These are phyloP conservation scores for Hordeum vulgare DNA, from an alignment of 176 grass and related monocot genomes.

Conservation along the genomic window DNA sequence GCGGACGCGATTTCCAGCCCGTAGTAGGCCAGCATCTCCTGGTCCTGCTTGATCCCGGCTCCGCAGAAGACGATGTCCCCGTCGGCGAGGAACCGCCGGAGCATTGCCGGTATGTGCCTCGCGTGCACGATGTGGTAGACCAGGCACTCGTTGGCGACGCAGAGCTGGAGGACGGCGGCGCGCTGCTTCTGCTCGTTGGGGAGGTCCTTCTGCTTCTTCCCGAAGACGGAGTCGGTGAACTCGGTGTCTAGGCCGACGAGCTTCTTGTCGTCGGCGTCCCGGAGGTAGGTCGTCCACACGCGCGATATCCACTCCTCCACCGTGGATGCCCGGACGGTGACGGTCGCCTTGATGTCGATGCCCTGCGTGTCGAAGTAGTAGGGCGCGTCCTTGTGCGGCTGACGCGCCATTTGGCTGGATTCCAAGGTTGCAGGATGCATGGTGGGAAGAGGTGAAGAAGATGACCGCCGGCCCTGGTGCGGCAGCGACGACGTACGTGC, in stretches of 20 bases:
- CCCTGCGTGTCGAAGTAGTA: not conserved
- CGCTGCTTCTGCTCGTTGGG: not conserved
- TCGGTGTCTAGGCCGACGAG: not conserved
- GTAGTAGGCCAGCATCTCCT: not conserved
- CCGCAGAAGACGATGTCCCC: not conserved
- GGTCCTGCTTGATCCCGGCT: not conserved
- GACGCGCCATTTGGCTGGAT: too few species aligned
- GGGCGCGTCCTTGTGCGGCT: too few species aligned
- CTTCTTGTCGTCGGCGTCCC: not conserved
- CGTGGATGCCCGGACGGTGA: not conserved
- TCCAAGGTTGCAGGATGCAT: too few species aligned
- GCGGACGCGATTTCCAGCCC: not conserved
- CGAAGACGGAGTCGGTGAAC: not conserved
- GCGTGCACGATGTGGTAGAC: not conserved
- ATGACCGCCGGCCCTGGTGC: too few species aligned
- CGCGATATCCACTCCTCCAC: not conserved
- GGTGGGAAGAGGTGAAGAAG: too few species aligned
- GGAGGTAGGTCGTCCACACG: not conserved
- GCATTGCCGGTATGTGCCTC: not conserved
- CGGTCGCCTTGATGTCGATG: not conserved
- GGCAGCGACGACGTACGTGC: too few species aligned
- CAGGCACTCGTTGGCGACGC: not conserved
- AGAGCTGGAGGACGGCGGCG: not conserved
- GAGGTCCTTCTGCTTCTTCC: not conserved
- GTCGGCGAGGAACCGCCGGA: not conserved